A percentile compares a stretch with the other conserved stretches of the same genome.
These are phyloP conservation scores for Phaeolepiota aurea DNA, from an alignment of 768 basidiomycete genomes.

Conservation along the genomic window DNA sequence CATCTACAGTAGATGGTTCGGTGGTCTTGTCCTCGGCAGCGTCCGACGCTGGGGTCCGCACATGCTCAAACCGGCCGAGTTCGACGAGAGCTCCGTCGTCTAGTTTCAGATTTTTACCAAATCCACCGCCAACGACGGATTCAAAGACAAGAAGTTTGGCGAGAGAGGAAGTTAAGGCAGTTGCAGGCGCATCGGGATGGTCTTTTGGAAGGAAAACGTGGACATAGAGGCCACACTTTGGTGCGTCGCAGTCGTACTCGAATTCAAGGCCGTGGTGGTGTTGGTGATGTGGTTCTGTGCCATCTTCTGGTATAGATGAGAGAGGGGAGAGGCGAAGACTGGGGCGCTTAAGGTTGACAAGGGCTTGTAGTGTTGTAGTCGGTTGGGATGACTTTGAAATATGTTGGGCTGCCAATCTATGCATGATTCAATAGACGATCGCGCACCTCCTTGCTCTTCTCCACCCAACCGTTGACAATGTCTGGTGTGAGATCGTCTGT, in stretches of 20 bases:
- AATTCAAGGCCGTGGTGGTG: constrained; percentile 79
- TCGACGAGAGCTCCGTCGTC: constrained; percentile 78
- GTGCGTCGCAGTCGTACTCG: constrained; percentile 86
- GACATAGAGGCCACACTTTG: constrained; percentile 75
- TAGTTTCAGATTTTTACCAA: constrained; percentile 62
- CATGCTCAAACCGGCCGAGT: constrained; percentile 62
- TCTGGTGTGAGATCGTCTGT: constrained; percentile 76
- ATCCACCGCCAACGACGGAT: constrained; percentile 72
- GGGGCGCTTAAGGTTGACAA: constrained; percentile 91
- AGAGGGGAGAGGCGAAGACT: constrained; percentile 73
- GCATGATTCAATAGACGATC: neutral
- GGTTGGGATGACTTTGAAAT: constrained; percentile 58
- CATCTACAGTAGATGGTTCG: constrained; percentile 6
- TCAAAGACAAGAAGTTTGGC: constrained; percentile 53
- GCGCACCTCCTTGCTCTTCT: constrained; percentile 79
- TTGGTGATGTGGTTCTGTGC: constrained; percentile 20
- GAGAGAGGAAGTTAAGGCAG: constrained; percentile 23
- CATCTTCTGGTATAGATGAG: constrained; percentile 34
- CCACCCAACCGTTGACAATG: constrained; percentile 75
- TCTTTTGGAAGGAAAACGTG: constrained; percentile 63
- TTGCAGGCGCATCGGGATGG: constrained; percentile 44
- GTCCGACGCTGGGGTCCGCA: constrained; percentile 12
- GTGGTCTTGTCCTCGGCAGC: constrained; percentile 6
- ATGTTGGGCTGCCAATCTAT: neutral
- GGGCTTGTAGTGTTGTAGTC: constrained; percentile 88